Evolutionary conservation across 768 basidiomycete genomes (phyloP).

Genomic region (Dioszegia hungarica): DNA sequence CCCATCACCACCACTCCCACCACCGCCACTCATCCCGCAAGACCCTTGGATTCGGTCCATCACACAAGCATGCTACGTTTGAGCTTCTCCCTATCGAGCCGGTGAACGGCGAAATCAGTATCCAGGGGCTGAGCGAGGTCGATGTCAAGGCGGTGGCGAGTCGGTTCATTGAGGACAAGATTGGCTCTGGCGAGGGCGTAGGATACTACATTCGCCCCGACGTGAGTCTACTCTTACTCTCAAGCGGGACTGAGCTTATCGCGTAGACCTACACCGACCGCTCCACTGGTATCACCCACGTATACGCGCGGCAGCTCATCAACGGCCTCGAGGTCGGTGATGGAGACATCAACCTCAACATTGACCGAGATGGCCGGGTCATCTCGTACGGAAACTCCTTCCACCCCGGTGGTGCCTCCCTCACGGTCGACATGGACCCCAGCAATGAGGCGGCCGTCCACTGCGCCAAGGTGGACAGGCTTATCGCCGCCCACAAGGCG

Average conservation of each 20-base stretch:
- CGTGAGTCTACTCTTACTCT: slow-evolving; percentile 38
- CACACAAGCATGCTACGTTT: slow-evolving; percentile 62
- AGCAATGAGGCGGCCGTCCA: slow-evolving; percentile 18
- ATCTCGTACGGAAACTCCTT: slow-evolving; percentile 87
- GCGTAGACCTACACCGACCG: slow-evolving; percentile 65
- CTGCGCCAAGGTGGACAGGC: slow-evolving; percentile 26
- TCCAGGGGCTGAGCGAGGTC: slow-evolving; percentile 6
- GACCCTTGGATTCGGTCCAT: slow-evolving; percentile 83
- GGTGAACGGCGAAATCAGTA: slow-evolving; percentile 3
- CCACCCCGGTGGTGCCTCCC: slow-evolving; percentile 62
- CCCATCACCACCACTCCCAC: slow-evolving; percentile 11
- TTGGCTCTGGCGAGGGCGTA: slow-evolving; percentile 27
- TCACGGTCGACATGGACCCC: slow-evolving; percentile 45
- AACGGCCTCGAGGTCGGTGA: slow-evolving; percentile 84
- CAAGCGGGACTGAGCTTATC: neutral
- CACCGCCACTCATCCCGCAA: slow-evolving; percentile 58
- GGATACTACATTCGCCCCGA: slow-evolving; percentile 47
- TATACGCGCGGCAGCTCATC: slow-evolving; percentile 78
- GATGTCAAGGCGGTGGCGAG: slow-evolving; percentile 32
- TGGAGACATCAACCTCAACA: slow-evolving; percentile 88
- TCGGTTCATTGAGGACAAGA: slow-evolving; percentile 21
- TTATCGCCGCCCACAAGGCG: slow-evolving; percentile 22
- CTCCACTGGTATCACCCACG: slow-evolving; percentile 78
- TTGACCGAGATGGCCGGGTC: slow-evolving; percentile 69
- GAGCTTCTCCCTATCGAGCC: slow-evolving; percentile 24